These are phyloP conservation scores for Teratosphaeria epicoccoides DNA, from an alignment of 2,329 filamentous ascomycete genomes.

Conservation along the genomic window DNA sequence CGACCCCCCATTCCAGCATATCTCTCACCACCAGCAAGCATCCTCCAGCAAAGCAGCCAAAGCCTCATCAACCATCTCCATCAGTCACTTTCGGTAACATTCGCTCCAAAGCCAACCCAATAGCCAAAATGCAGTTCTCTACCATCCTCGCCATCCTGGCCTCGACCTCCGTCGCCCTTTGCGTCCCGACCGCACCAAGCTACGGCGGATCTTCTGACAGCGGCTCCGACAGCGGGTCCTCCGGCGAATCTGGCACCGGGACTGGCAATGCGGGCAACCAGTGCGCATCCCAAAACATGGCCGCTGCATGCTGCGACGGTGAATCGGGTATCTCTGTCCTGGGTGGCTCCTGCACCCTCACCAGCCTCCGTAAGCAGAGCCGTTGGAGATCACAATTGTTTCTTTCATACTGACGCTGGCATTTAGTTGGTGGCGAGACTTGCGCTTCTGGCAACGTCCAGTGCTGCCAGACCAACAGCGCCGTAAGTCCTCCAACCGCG, in stretches of 20 bases:
- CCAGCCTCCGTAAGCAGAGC: background rate
- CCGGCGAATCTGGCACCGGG: background rate
- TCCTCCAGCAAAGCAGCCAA: background rate
- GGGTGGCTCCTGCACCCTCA: background rate
- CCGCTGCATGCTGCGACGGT: background rate
- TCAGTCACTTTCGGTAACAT: background rate
- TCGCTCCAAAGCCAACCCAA: background rate
- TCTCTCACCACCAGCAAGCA: background rate
- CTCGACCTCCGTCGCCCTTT: background rate
- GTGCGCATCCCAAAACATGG: background rate
- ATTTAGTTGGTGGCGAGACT: background rate
- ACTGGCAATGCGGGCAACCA: background rate
- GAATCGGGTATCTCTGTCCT: background rate
- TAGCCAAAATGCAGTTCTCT: background rate
- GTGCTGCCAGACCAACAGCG: background rate
- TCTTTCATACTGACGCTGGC: background rate
- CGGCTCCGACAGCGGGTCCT: background rate
- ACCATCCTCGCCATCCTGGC: background rate
- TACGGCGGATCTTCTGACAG: too few species aligned
- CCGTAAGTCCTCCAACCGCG: background rate
- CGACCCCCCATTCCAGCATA: background rate
- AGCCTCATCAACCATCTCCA: too few species aligned
- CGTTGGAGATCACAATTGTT: too few species aligned
- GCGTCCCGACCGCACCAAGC: background rate
- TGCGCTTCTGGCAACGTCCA: background rate